Conservation (phyloP, 169 alveolate genomes). For the Cyclospora cayetanensis region DNA sequence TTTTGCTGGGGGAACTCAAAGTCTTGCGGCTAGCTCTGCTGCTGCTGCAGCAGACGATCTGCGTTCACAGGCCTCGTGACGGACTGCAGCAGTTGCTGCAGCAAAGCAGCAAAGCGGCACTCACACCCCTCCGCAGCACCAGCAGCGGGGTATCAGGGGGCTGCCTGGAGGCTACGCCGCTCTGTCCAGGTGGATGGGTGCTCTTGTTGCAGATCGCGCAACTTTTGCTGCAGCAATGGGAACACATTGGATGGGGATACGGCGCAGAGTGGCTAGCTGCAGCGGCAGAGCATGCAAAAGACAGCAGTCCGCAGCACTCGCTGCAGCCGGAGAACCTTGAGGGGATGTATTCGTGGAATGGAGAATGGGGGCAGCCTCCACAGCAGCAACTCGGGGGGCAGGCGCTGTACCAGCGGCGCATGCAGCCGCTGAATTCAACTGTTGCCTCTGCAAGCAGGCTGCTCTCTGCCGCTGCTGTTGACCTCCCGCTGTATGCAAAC, state of each 20-base stretch:
- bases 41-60: slow-evolving; percentile 70
- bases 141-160: slow-evolving; percentile 27
- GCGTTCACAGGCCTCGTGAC: slow-evolving; percentile 30
- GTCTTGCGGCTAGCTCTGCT: slow-evolving; percentile 61
- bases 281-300: slow-evolving; percentile 3
- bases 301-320: slow-evolving; percentile 19
- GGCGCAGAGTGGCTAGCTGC: slow-evolving; percentile 42
- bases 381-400: slow-evolving; percentile 52
- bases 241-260: neutral
- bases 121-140: slow-evolving; percentile 9
- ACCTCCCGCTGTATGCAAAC: slow-evolving; percentile 66
- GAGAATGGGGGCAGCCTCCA: slow-evolving; percentile 7
- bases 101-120: slow-evolving; percentile 42
- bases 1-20: slow-evolving; percentile 63
- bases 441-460: slow-evolving; percentile 45
- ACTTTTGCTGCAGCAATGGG: slow-evolving; percentile 49
- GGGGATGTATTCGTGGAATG: slow-evolving; percentile 11
- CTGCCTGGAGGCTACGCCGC: neutral
- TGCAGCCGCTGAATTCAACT: slow-evolving; percentile 36
- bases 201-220: slow-evolving; percentile 41
- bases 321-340: neutral
- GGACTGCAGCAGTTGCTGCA: slow-evolving; percentile 51
- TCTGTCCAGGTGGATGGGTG: slow-evolving; percentile 52
- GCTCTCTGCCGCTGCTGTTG: slow-evolving; percentile 60
- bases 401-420: neutral